Conservation (phyloP, 371 early-diverging fungal genomes). For the Syncephalis plumigaleata region DNA sequence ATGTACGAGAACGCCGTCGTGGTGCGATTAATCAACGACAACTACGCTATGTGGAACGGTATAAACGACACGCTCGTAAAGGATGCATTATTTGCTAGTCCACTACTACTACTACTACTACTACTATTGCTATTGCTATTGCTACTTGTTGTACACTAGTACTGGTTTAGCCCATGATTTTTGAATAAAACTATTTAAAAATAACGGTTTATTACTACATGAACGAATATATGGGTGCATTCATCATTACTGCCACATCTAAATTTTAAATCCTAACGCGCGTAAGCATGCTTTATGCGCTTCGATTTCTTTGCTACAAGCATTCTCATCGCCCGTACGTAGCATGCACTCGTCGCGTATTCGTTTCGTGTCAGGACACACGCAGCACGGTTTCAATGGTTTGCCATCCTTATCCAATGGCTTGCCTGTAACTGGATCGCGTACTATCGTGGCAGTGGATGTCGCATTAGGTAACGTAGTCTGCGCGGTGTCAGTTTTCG, state of each 20-base stretch:
- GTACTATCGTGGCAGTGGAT: too few relatives aligned
- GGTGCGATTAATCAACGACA: conserved; percentile 73
- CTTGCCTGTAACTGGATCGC: too few relatives aligned
- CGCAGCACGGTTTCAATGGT: conserved; percentile 86
- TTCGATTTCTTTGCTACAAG: conserved; percentile 73
- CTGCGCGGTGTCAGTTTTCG: too few relatives aligned
- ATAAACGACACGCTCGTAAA: conserved; percentile 16
- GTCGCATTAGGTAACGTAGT: too few relatives aligned
- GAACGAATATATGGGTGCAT: too few relatives aligned
- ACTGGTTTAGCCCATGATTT: too few relatives aligned
- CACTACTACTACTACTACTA: too few relatives aligned
- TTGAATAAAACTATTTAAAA: too few relatives aligned
- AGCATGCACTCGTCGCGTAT: conserved; percentile 81
- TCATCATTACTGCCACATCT: conserved; percentile 3
- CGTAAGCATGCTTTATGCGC: conserved; percentile 86
- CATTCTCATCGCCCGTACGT: conserved; percentile 62
- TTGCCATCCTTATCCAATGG: conserved; percentile 23
- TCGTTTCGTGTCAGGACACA: conserved; percentile 89
- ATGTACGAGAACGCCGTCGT: conserved; percentile 49
- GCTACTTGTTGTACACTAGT: too few relatives aligned
- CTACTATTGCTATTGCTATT: too few relatives aligned
- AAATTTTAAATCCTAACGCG: conserved; percentile 83
- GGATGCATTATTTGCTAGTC: too few relatives aligned
- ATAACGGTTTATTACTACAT: neutral
- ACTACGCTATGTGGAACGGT: conserved; percentile 48